Conservation (phyloP, 2,329 filamentous ascomycete species). For the Ascochyta fabae region DNA sequence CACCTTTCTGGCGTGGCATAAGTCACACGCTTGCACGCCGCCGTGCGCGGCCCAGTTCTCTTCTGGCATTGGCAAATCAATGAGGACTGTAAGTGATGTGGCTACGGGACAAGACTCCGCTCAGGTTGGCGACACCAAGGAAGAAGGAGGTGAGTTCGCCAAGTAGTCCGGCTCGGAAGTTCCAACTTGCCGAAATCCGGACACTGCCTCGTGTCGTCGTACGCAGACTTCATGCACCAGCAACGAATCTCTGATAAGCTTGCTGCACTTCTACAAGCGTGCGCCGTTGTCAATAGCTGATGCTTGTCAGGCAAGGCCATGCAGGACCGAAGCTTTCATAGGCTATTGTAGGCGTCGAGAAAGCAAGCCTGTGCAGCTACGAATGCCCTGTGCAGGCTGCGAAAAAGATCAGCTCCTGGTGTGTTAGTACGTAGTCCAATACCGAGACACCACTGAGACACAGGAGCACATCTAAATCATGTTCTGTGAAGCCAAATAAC, state of each 20-base stretch:
- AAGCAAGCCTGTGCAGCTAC: too few relatives aligned
- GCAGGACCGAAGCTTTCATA: too few relatives aligned
- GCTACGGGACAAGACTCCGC: conserved; percentile 7
- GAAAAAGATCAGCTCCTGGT: background rate
- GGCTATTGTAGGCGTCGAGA: too few relatives aligned
- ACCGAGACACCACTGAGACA: background rate
- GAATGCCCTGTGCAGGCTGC: too few relatives aligned
- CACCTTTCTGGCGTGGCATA: conserved; percentile 40
- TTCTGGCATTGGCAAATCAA: conserved; percentile 33
- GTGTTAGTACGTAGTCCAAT: background rate
- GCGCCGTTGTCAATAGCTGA: background rate
- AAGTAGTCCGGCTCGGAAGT: conserved; percentile 9
- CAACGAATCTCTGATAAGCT: background rate
- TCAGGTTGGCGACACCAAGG: conserved; percentile 1
- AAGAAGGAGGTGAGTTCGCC: conserved; percentile 6
- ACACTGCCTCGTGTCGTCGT: background rate
- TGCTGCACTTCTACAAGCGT: background rate
- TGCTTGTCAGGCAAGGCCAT: background rate
- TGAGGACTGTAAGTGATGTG: background rate
- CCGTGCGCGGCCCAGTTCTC: conserved; percentile 42
- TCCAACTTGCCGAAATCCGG: conserved; percentile 9
- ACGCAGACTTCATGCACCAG: background rate
- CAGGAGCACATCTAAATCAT: background rate
- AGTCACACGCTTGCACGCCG: conserved; percentile 40
- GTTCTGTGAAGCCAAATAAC: background rate